Percentiles rank a stretch among this genome's conserved stretches.
phyloP scores from a whole-genome alignment of 805 yeast genomes.

The Yarrowia alimentaria region DNA sequence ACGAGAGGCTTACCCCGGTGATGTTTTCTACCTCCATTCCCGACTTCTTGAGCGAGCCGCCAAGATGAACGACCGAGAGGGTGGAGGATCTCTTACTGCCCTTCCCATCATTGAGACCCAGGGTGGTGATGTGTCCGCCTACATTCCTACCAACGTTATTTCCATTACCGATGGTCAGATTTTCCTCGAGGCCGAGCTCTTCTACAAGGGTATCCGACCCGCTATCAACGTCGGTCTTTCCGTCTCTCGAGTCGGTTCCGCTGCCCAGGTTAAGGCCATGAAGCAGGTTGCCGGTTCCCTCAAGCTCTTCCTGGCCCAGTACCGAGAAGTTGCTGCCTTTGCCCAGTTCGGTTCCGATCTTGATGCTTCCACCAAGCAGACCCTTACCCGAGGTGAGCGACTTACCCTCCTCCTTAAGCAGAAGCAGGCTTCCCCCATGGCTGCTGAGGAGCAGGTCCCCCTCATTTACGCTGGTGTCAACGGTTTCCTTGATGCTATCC shows the following conservation, averaged over 20 bases:
- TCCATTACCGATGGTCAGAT: slow-evolving; percentile 97
- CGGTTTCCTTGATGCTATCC: slow-evolving; percentile 92
- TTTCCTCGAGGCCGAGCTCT: slow-evolving; percentile 98
- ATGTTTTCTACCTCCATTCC: slow-evolving; percentile 92
- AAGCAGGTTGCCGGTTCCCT: slow-evolving; percentile 99
- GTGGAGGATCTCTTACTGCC: slow-evolving; percentile 95
- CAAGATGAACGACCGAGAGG: slow-evolving; percentile 84
- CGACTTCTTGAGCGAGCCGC: slow-evolving; percentile 97
- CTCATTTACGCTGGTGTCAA: slow-evolving; percentile 99
- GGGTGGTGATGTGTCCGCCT: slow-evolving; percentile 99
- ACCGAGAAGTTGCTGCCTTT: slow-evolving; percentile 99
- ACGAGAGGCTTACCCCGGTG: slow-evolving; percentile 97
- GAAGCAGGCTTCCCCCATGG: slow-evolving; percentile 93
- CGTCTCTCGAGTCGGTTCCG: slow-evolving; percentile 99
- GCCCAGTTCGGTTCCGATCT: slow-evolving; percentile 99
- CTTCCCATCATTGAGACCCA: slow-evolving; percentile 96
- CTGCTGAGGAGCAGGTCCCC: slow-evolving; percentile 99
- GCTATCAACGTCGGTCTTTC: slow-evolving; percentile 99
- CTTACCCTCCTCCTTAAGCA: slow-evolving; percentile 98
- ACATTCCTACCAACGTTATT: slow-evolving; percentile 96
- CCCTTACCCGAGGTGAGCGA: slow-evolving; percentile 99
- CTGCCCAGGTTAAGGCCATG: slow-evolving; percentile 99
- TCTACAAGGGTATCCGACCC: slow-evolving; percentile 99
- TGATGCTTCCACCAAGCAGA: slow-evolving; percentile 99
- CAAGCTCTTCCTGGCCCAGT: slow-evolving; percentile 99